phyloP scores from a whole-genome alignment of 306 rosid species.

The Lathyrus oleraceus region DNA sequence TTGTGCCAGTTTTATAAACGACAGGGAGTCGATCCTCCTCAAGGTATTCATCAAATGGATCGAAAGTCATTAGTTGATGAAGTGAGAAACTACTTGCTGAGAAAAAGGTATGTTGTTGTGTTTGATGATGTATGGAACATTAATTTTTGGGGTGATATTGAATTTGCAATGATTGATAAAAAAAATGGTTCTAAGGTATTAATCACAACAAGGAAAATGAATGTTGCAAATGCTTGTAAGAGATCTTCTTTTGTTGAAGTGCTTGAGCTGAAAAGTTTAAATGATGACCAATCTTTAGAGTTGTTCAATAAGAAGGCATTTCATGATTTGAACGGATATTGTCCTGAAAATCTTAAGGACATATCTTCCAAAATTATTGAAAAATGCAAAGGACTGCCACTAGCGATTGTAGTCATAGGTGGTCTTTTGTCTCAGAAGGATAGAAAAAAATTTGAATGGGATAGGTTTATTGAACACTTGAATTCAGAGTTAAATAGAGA shows the following conservation, averaged over 20 bases:
- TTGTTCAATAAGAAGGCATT: conserved; percentile 11
- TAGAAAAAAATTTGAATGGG: not conserved
- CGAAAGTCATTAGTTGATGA: not conserved
- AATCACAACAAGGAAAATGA: not conserved
- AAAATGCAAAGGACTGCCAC: not conserved
- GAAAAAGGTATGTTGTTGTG: not conserved
- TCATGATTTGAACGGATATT: not conserved
- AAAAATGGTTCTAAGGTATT: conserved; percentile 1
- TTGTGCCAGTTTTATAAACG: not conserved
- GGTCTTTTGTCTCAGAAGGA: not conserved
- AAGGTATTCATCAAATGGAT: not conserved
- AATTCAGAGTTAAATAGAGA: not conserved
- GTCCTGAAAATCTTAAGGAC: not conserved
- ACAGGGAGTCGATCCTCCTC: not conserved
- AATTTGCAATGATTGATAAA: not conserved
- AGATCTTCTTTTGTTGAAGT: not conserved
- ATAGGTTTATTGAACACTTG: not conserved
- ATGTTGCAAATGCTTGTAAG: not conserved
- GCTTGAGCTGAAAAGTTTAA: not conserved
- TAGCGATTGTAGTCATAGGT: not conserved
- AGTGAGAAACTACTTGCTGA: not conserved
- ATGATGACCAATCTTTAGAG: not conserved
- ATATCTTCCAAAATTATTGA: not conserved
- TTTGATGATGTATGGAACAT: not conserved
- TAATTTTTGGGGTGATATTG: not conserved